phyloP scores from a whole-genome alignment of 257 asterid species.

The Solanum arcanum region DNA sequence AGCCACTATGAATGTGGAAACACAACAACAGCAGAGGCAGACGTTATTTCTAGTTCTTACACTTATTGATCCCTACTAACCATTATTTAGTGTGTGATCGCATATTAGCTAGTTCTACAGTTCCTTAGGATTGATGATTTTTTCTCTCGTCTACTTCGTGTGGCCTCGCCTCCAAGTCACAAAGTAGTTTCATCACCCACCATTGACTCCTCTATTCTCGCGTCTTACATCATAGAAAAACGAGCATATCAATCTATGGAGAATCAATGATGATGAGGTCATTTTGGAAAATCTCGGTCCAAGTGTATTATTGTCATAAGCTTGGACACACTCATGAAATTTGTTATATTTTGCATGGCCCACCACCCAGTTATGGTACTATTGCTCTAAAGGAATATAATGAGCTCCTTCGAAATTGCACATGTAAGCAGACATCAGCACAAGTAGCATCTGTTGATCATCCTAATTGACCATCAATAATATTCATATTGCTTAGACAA shows the following conservation, averaged over 20 bases:
- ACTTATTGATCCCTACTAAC: neutral
- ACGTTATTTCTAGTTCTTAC: neutral
- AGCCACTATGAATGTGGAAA: neutral
- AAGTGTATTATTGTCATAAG: neutral
- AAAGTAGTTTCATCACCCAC: neutral
- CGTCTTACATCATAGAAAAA: neutral
- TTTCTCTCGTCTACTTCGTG: neutral
- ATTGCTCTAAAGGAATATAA: neutral
- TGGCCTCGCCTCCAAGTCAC: neutral
- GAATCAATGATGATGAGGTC: neutral
- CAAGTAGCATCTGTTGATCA: neutral
- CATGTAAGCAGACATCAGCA: neutral
- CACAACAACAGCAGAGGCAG: neutral
- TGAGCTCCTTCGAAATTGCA: neutral
- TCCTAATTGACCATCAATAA: neutral
- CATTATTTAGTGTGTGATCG: neutral
- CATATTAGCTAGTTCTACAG: neutral
- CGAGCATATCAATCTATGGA: neutral
- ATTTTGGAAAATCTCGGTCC: neutral
- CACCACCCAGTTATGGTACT: neutral
- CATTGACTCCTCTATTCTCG: neutral
- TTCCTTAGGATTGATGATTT: neutral
- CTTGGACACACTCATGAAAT: neutral
- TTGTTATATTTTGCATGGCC: neutral
- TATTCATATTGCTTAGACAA: neutral